Base-by-base conservation (phyloP, 2,329 filamentous ascomycete genomes). In the Fusarium miscanthi region DNA sequence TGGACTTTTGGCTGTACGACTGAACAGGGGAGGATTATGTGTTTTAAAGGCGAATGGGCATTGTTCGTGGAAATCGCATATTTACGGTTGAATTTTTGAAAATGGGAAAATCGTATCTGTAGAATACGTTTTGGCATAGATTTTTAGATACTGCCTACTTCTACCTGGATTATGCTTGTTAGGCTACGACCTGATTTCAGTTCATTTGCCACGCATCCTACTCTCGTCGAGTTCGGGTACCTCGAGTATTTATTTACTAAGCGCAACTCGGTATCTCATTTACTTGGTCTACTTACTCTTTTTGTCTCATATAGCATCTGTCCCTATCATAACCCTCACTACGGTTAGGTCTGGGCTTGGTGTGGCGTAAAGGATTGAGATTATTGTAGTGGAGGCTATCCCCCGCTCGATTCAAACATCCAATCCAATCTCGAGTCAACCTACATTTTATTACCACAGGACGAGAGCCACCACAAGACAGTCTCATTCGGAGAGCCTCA, bases 1-100 rank as follows among this genome's bases (percentile, higher is more conserved):
- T 21, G 37, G 48, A 25, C 53, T 40, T 67, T 41, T 38, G 51
- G 25, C 17, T 62, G 54, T 66, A 51, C 42, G 53, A 66, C 21
- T 70, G 25, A 38, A 64, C 8, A 17, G 48, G 17, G n/a, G 37
- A 38, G 13, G 33, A 17, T 17, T 31, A 31, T 11, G 31, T 9
- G 27, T 30, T 25, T 48, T 41, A 38, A 53, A 31, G 63, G 41
- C 19, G 42, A 53, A 73, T 37, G 37, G 42, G 49, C 41, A 63
- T 53, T 49, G 46, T 46, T 54, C 23, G 56, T 40, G 48, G 45
- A 56, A 65, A 45, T 33, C 30, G 23, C 14, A 42, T 52, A 35
- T 42, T 31, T 41, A 27, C 19, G 31, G 31, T 21, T 52, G n/a
- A 37, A 21, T 25, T 25, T 52, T 35, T 25, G 33, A 21, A 37